Evolutionary conservation across 441 rosid species (phyloP), one percentile per base, ranked within the genome.

Genomic region (Euphorbia schlechtendalii): DNA sequence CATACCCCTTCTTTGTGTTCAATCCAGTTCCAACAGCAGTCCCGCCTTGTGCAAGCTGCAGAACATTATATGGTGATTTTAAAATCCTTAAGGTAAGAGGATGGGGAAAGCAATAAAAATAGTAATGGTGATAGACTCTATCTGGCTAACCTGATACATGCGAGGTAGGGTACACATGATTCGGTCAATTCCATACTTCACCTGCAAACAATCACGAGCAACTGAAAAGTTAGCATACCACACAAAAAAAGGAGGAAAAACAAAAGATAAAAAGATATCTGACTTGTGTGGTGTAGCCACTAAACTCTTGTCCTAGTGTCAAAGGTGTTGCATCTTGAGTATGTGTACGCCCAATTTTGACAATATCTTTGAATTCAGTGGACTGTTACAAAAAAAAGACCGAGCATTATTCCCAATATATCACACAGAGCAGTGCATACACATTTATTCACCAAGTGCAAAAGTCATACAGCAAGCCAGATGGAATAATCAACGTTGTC

Each of bases 21-120:
- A 93, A 77, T 77, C 97, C 99, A 25, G 99, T 93, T 49, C 99
- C 99, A 40, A 93, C 97, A 56, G 99, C 99, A 72, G 99, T 93
- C 70, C 97, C 97, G 68, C 99, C 99, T 77, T 93, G 97, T 72
- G 99, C 99, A 76, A 93, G 95, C 99, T 93, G 86, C 74, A 56
- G 71, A 76, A 78, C 46, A 65, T 70, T 28, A 61, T 51, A 30
- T 67, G 54, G 24, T 46, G 61, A 59, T 66, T 68, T 20, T 68
- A 84, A 75, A 77, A 69, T 49, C 34, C 30, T 32, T 20, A 59
- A 46, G 12, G 21, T 11, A 34, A 43, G 3, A 54, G 56, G 10
- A 30, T 6, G n/a, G 55, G 24, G 21, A 51, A 43, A 70, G 17
- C 38, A 63, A 1, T 66, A 22, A 58, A 7, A 51, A 24, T n/a